Evolutionary conservation across 371 early-diverging fungal genomes (phyloP).

Genomic region (Mycotypha africana): DNA sequence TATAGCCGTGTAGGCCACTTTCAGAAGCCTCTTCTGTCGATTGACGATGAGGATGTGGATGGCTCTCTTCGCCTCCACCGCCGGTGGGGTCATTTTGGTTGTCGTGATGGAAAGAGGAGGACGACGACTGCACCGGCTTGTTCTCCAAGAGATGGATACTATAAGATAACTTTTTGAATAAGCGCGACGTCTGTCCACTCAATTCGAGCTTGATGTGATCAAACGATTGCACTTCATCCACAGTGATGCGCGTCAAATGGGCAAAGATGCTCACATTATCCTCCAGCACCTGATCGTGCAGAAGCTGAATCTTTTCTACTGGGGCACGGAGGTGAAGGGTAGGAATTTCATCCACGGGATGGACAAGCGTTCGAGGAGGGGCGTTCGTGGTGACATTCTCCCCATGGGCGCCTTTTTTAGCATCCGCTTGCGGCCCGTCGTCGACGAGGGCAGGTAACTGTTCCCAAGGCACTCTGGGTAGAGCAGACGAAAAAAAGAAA

Average conservation of each 20-base stretch:
- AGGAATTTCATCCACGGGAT: constrained; percentile 21
- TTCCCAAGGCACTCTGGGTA: neutral
- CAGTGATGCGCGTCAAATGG: constrained; percentile 25
- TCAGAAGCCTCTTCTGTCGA: no score
- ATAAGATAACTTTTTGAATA: constrained; percentile 30
- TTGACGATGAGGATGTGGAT: no score
- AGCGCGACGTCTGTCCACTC: constrained; percentile 28
- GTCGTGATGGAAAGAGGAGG: no score
- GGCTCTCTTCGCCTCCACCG: no score
- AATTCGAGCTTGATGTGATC: constrained; percentile 12
- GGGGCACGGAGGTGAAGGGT: constrained; percentile 21
- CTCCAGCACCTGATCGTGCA: constrained; percentile 22
- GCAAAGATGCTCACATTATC: constrained; percentile 19
- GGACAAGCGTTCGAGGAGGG: constrained; percentile 3
- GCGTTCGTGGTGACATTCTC: neutral
- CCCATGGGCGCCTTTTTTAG: no score
- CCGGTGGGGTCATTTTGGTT: neutral
- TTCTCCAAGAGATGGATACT: constrained; percentile 16
- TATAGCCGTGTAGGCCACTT: constrained; percentile 17
- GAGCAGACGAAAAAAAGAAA: no score
- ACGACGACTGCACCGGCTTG: no score
- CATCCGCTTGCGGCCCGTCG: no score
- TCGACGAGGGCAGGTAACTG: neutral
- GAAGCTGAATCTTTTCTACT: constrained; percentile 2
- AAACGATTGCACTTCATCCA: neutral